A percentile compares a stretch with the other conserved stretches of the same genome.
These are phyloP conservation scores for Citrus australasica DNA, from an alignment of 345 rosid genomes.

Conservation along the genomic window DNA sequence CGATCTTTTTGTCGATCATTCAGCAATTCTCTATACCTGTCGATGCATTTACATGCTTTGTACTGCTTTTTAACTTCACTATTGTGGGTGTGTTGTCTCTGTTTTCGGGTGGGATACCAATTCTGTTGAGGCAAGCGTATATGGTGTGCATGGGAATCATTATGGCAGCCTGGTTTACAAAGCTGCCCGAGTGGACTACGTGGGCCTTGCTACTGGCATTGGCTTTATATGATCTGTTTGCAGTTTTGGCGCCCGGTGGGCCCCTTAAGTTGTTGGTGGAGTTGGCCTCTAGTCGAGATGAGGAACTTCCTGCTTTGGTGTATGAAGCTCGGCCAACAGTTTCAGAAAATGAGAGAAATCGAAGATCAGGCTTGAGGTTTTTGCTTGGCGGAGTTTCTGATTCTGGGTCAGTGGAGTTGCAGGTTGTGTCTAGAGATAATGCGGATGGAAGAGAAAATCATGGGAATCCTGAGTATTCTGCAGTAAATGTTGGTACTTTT, in stretches of 20 bases:
- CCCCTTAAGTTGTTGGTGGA: slow-evolving; percentile 91
- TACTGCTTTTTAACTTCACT: slow-evolving; percentile 81
- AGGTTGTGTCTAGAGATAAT: slow-evolving; percentile 41
- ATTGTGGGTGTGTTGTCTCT: slow-evolving; percentile 78
- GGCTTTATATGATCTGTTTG: slow-evolving; percentile 86
- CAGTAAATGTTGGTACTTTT: slow-evolving; percentile 21
- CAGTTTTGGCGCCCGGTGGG: slow-evolving; percentile 96
- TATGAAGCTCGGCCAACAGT: slow-evolving; percentile 94
- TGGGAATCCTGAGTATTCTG: slow-evolving; percentile 26
- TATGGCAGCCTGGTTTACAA: slow-evolving; percentile 95
- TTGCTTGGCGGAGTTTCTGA: slow-evolving; percentile 66
- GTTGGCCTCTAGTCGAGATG: slow-evolving; percentile 82
- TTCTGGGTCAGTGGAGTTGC: slow-evolving; percentile 77
- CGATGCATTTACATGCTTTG: slow-evolving; percentile 68
- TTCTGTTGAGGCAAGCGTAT: slow-evolving; percentile 74
- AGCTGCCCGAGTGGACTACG: slow-evolving; percentile 95
- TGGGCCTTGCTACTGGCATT: slow-evolving; percentile 86
- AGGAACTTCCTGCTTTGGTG: slow-evolving; percentile 93
- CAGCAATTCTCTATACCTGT: slow-evolving; percentile 83
- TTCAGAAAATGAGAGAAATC: slow-evolving; percentile 35
- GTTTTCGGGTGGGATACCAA: slow-evolving; percentile 73
- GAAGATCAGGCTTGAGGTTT: slow-evolving; percentile 47
- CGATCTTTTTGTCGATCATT: slow-evolving; percentile 71
- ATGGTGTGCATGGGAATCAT: slow-evolving; percentile 85
- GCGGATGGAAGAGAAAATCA: slow-evolving; percentile 26